Evolutionary conservation across 2,329 filamentous ascomycete genomes (phyloP).

Genomic region (Claviceps pusilla): DNA sequence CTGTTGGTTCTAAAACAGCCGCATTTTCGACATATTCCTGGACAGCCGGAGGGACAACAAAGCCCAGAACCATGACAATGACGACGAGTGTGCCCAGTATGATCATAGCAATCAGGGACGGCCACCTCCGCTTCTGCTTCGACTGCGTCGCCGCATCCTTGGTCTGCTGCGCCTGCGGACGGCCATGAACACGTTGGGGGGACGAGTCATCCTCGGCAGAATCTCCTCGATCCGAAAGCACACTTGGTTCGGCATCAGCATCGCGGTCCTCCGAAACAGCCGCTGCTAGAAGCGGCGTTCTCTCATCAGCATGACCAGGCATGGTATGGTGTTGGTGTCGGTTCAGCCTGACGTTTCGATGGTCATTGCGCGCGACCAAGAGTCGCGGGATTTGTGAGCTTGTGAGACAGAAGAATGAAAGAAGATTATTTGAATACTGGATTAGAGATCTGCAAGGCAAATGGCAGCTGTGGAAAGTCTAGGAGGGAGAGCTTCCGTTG

Average conservation of each 20-base stretch:
- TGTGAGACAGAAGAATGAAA: background rate
- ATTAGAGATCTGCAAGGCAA: background rate
- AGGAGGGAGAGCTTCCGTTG: background rate
- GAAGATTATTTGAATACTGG: background rate
- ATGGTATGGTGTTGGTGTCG: conserved; percentile 16
- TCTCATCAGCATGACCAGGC: conserved; percentile 25
- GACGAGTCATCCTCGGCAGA: conserved; percentile 17
- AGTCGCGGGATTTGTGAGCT: background rate
- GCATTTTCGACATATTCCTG: conserved; percentile 79
- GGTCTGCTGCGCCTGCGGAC: conserved; percentile 12
- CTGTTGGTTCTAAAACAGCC: conserved; percentile 65
- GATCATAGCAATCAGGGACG: conserved; percentile 59
- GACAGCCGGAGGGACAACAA: conserved; percentile 65
- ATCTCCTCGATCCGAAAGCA: conserved; percentile 23
- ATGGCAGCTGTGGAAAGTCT: background rate
- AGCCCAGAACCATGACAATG: conserved; percentile 60
- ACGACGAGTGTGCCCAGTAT: conserved; percentile 48
- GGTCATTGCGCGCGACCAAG: background rate
- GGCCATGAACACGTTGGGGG: conserved; percentile 1
- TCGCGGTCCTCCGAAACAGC: conserved; percentile 15
- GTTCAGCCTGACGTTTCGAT: background rate
- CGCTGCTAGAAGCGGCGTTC: conserved; percentile 28
- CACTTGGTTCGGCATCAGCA: conserved; percentile 6
- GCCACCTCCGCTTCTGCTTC: conserved; percentile 40
- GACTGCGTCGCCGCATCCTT: conserved; percentile 12